These are phyloP conservation scores for Henningerozyma blattae DNA, from an alignment of 805 yeast genomes.

Conservation along the genomic window DNA sequence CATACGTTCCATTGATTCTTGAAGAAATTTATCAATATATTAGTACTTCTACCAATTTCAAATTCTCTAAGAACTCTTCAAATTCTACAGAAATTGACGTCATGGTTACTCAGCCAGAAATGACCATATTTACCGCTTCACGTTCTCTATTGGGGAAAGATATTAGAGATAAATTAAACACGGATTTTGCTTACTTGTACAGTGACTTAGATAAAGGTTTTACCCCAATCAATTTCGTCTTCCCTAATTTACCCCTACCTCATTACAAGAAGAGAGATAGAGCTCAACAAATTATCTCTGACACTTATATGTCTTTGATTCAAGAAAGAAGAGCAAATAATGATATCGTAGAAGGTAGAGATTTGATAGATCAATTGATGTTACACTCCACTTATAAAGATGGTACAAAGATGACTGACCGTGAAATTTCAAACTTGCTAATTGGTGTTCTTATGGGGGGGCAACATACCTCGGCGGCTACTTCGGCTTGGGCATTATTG, in stretches of 20 bases:
- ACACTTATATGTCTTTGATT: conserved; percentile 72
- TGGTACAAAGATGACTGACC: conserved; percentile 88
- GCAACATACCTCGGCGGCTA: conserved; percentile 94
- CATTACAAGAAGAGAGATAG: conserved; percentile 72
- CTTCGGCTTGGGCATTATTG: conserved; percentile 88
- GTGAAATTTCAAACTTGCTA: conserved; percentile 83
- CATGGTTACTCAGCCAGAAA: conserved; percentile 80
- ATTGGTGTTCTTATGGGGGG: conserved; percentile 99
- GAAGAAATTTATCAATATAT: conserved; percentile 67
- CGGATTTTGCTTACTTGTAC: conserved; percentile 74
- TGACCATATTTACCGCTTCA: conserved; percentile 93
- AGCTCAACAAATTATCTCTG: conserved; percentile 75
- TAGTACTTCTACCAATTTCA: conserved; percentile 37
- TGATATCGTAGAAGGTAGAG: conserved; percentile 65
- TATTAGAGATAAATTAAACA: conserved; percentile 70
- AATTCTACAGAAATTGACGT: conserved; percentile 40
- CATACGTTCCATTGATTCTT: conserved; percentile 79
- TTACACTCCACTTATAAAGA: conserved; percentile 78
- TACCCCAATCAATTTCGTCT: conserved; percentile 90
- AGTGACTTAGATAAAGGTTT: conserved; percentile 93
- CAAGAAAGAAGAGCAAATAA: conserved; percentile 58
- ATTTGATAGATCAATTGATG: conserved; percentile 81
- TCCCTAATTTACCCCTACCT: conserved; percentile 86
- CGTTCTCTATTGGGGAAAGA: conserved; percentile 86
- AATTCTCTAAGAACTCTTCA: conserved; percentile 19